Conservation (phyloP, 345 rosid genomes). For the Brassica incana region DNA sequence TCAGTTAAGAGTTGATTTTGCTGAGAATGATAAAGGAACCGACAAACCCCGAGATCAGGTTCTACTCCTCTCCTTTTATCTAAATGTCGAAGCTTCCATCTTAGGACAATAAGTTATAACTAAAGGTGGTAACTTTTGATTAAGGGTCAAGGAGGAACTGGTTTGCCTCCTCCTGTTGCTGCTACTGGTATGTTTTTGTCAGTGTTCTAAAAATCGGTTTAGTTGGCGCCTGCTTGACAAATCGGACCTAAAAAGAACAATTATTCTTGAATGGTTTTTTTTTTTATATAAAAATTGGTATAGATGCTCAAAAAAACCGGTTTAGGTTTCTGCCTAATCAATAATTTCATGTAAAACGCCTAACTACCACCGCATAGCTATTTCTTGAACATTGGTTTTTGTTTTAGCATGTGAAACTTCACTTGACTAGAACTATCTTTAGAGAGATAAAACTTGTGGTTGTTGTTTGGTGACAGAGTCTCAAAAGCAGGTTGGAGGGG, state of each 20-base stretch:
- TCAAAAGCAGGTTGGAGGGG: constrained; percentile 64
- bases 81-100: neutral
- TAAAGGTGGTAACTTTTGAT: neutral
- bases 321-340: neutral
- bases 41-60: constrained; percentile 84
- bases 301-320: neutral
- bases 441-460: neutral
- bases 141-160: neutral
- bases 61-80: constrained; percentile 25
- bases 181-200: neutral
- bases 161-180: neutral
- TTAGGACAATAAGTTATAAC: neutral
- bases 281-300: neutral
- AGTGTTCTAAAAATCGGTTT: neutral
- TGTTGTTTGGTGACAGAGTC: constrained; percentile 42
- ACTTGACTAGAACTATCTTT: neutral
- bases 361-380: neutral
- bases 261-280: neutral
- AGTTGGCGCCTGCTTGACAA: neutral
- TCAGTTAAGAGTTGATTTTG: constrained; percentile 96
- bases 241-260: neutral
- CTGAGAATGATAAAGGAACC: constrained; percentile 93
- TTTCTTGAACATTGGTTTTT: neutral
- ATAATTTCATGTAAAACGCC: neutral
- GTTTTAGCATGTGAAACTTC: neutral